Evolutionary conservation across 1,139 yeast species (phyloP), one percentile per base, ranked within the genome.

Genomic region (Arxiozyma telluris): DNA sequence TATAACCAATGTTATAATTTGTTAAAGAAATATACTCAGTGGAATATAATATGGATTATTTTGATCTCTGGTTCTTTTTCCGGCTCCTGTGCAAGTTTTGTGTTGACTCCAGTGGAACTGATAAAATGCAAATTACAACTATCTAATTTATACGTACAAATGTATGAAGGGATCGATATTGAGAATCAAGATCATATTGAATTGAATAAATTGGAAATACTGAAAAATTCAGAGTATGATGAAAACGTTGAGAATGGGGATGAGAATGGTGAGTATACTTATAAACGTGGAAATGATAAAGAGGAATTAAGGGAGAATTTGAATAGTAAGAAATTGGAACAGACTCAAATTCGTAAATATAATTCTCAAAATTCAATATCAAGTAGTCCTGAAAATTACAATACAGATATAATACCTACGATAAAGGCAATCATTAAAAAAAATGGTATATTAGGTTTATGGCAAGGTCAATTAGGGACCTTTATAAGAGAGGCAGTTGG

Each of bases 401-500:
- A 50, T 49, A 62, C 71, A 1, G 54, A 58, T 42, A 68, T 74
- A 4, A 50, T 72, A 46, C 67, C 68, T n/a, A 74, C 85, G 4
- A 71, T 85, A 38, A 65, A 64, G 52, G 69, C 73, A 3, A 75
- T 85, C 0, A 61, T 79, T 25, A 62, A 61, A 15, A 69, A 72
- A 3, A 75, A 78, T 20, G 97, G 97, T 0, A 12, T 87, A 0
- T 55, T 56, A 23, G 88, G 87, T 0, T 72, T 84, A 55, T 91
- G 97, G 96, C 81, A 81, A 57, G 98, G 98, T 1, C 90, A 89
- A 60, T 74, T 82, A 0, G 85, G 96, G 11, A 91, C 98, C 0
- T 72, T 89, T 55, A 59, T 87, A 2, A 77, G 98, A 62, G 98
- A 91, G 68, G 78, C 88, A 41, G 83, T 90, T 22, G 98, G 98